Evolutionary conservation across 768 basidiomycete genomes (phyloP).

Genomic region (Galerina marginata): DNA sequence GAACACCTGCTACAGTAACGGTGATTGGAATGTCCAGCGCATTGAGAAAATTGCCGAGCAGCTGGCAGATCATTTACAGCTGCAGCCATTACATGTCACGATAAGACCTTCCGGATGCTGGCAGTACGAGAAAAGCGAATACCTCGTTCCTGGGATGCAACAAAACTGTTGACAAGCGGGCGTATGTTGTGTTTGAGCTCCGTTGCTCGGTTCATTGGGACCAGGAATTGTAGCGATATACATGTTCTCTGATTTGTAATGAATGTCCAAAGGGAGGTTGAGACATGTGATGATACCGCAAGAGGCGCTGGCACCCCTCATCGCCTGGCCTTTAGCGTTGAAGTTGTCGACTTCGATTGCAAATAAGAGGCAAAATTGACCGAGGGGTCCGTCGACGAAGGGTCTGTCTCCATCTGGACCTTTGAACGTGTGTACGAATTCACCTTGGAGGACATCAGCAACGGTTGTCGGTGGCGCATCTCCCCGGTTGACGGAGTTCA

Average conservation of each 20-base stretch:
- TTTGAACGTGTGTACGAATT: constrained; percentile 17
- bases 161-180: constrained; percentile 35
- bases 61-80: constrained; percentile 16
- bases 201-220: constrained; percentile 31
- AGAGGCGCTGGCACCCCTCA: constrained; percentile 26
- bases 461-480: neutral
- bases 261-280: constrained; percentile 33
- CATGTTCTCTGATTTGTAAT: constrained; percentile 37
- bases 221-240: constrained; percentile 31
- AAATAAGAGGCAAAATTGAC: constrained; percentile 22
- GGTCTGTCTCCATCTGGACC: constrained; percentile 10
- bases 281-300: constrained; percentile 34
- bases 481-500: constrained; percentile 5
- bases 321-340: constrained; percentile 28
- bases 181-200: constrained; percentile 36
- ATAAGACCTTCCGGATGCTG: constrained; percentile 2
- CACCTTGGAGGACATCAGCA: constrained; percentile 9
- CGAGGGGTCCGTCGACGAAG: constrained; percentile 15
- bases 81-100: neutral
- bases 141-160: constrained; percentile 11
- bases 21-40: neutral
- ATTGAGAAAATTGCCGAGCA: constrained; percentile 11
- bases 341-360: constrained; percentile 38
- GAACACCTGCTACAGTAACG: constrained; percentile 7
- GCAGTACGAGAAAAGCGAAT: constrained; percentile 9